Evolutionary conservation across 306 rosid genomes (phyloP), one percentile per base, ranked within the genome.

Genomic region (Begonia loranthoides): DNA sequence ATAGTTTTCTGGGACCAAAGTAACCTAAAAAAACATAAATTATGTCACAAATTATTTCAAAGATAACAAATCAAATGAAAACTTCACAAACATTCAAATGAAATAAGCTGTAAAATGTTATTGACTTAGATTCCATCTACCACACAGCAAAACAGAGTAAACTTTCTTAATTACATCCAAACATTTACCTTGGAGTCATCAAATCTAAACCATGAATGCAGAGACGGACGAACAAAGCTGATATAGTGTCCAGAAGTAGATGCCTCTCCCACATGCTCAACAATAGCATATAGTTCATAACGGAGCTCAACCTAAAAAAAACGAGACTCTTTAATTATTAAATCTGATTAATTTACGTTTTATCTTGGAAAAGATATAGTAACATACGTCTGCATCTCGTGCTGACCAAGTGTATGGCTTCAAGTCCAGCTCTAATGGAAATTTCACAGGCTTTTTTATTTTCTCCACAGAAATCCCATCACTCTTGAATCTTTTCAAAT

Each of bases 181-280:
- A 28, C 36, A 28, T 28, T 50, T 74, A 90, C 99, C 99, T 56
- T 66, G 9, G 78, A 65, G 72, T 90, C 99, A 64, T 90, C 95
- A 72, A 90, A 43, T 62, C 64, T 60, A 67, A 82, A 68, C 99
- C 99, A 90, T 53, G 76, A 60, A 55, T 76, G 80, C 10, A 92
- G 84, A 48, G 86, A 71, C 39, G 95, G 70, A 16, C 95, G 90
- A 62, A 90, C 65, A 59, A 78, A 82, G 73, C 84, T 74, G 52
- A 78, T 82, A 68, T 90, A 90, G 76, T 90, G 95, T 21, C 95
- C 94, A 36, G 83, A 82, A 50, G 78, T 62, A 58, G 83, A 60
- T 41, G 95, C 72, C 63, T 53, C 55, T 17, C 99, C 95, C 64
- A 41, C 51, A 59, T 90, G 99, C 33, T 78, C 94, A 55, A 90